Conservation (phyloP, 768 basidiomycete species). For the Mycena albidolilacea region DNA sequence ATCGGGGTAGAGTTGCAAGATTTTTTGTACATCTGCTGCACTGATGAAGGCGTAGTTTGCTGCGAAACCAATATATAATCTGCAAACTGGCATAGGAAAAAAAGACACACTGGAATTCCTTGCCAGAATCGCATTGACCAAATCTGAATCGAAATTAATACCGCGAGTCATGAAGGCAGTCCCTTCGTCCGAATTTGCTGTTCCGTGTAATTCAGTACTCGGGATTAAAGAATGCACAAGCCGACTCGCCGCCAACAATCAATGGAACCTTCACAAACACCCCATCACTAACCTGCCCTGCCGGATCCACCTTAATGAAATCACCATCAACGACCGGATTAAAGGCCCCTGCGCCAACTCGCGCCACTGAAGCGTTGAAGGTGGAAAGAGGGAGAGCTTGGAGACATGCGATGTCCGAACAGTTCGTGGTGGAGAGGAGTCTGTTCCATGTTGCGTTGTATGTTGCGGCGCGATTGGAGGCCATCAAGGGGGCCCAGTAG, state of each 20-base stretch:
- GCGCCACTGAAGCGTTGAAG: conserved; percentile 33
- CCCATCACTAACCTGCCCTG: conserved; percentile 32
- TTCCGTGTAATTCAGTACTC: conserved; percentile 32
- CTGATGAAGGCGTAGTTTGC: conserved; percentile 30
- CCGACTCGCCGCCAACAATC: conserved; percentile 31
- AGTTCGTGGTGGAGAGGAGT: conserved; percentile 34
- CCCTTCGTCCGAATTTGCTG: conserved; percentile 33
- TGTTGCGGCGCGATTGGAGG: conserved; percentile 32
- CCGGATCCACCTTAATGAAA: conserved; percentile 33
- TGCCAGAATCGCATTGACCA: conserved; percentile 31
- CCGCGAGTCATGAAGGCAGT: conserved; percentile 29
- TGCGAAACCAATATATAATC: conserved; percentile 30
- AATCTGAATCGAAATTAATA: conserved; percentile 33
- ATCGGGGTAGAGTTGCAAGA: conserved; percentile 34
- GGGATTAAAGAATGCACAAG: conserved; percentile 33
- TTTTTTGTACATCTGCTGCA: conserved; percentile 32
- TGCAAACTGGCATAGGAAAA: conserved; percentile 29
- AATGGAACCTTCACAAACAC: conserved; percentile 31
- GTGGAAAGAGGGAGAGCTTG: conserved; percentile 34
- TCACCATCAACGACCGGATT: conserved; percentile 34
- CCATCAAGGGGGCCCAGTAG: conserved; percentile 30
- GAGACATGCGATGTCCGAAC: conserved; percentile 33
- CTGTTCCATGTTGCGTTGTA: conserved; percentile 34
- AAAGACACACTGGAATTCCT: conserved; percentile 28
- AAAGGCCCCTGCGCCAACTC: conserved; percentile 32